Conservation (phyloP, 805 yeast species). For the Starmerella khaoyaiensis region DNA sequence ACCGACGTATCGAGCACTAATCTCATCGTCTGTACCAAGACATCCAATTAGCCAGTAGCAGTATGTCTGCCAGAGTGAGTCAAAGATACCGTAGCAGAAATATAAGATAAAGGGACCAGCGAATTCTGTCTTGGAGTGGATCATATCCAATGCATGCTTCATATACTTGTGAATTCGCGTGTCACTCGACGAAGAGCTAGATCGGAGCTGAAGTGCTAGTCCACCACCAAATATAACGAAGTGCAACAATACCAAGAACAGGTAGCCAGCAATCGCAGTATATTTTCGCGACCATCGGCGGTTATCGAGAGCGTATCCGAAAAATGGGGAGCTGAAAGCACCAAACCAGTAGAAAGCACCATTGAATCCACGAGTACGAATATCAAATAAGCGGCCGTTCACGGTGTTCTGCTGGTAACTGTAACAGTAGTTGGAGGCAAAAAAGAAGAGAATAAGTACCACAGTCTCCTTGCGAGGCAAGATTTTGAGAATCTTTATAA, state of each 20-base stretch:
- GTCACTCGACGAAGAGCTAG: conserved; percentile 7
- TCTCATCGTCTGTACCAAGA: conserved; percentile 33
- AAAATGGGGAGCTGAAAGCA: conserved; percentile 41
- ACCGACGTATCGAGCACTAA: conserved; percentile 41
- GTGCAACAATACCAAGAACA: conserved; percentile 30
- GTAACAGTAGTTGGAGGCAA: conserved; percentile 54
- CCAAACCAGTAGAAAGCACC: conserved; percentile 47
- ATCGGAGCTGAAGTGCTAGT: conserved; percentile 32
- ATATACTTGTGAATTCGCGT: conserved; percentile 28
- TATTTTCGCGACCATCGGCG: conserved; percentile 30
- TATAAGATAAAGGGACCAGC: conserved; percentile 51
- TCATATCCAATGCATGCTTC: conserved; percentile 20
- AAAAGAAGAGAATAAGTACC: conserved; percentile 47
- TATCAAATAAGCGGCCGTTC: conserved; percentile 43
- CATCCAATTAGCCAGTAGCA: conserved; percentile 49
- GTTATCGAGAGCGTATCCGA: conserved; percentile 40
- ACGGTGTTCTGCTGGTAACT: conserved; percentile 50
- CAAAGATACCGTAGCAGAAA: conserved; percentile 48
- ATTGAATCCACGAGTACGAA: conserved; percentile 50
- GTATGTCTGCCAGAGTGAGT: conserved; percentile 48
- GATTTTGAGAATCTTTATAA: conserved; percentile 29
- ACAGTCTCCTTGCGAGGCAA: conserved; percentile 34
- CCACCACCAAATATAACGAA: conserved; percentile 52
- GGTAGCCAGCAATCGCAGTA: conserved; percentile 36
- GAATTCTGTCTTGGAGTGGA: conserved; percentile 40